Evolutionary conservation across 495 filamentous ascomycete genomes (phyloP).

Genomic region (Penicillium samsonianum): DNA sequence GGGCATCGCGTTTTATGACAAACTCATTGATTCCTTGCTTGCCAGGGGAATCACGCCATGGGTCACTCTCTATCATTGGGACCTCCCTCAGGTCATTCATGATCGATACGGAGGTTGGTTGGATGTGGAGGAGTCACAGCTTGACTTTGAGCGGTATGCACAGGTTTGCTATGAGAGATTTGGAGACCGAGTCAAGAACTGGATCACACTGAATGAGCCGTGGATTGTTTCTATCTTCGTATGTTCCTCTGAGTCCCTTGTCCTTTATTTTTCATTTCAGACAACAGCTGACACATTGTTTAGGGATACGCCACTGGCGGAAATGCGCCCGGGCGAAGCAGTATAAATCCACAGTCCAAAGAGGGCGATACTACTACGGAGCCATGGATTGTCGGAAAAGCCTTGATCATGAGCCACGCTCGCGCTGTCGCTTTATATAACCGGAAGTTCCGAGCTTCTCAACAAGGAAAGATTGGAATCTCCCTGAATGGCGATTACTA

Average conservation of each 20-base stretch:
- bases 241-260: background rate
- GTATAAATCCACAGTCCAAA: slow-evolving; percentile 29
- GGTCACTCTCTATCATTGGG: slow-evolving; percentile 53
- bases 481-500: slow-evolving; percentile 52
- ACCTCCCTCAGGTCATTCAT: slow-evolving; percentile 44
- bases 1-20: slow-evolving; percentile 44
- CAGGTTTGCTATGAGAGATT: slow-evolving; percentile 40
- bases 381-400: slow-evolving; percentile 47
- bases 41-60: slow-evolving; percentile 40
- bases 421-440: slow-evolving; percentile 40
- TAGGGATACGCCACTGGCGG: slow-evolving; percentile 21
- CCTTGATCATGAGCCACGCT: slow-evolving; percentile 42
- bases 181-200: slow-evolving; percentile 45
- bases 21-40: slow-evolving; percentile 43
- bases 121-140: slow-evolving; percentile 39
- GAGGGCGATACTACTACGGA: slow-evolving; percentile 31
- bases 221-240: slow-evolving; percentile 44
- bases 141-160: slow-evolving; percentile 46
- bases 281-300: background rate
- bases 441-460: slow-evolving; percentile 32
- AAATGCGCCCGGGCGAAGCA: slow-evolving; percentile 22
- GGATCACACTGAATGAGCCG: slow-evolving; percentile 55
- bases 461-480: slow-evolving; percentile 29
- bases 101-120: slow-evolving; percentile 45
- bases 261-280: background rate